Evolutionary conservation across 805 yeast genomes (phyloP), one percentile per base, ranked within the genome.

Genomic region (Kodamaea laetipori): DNA sequence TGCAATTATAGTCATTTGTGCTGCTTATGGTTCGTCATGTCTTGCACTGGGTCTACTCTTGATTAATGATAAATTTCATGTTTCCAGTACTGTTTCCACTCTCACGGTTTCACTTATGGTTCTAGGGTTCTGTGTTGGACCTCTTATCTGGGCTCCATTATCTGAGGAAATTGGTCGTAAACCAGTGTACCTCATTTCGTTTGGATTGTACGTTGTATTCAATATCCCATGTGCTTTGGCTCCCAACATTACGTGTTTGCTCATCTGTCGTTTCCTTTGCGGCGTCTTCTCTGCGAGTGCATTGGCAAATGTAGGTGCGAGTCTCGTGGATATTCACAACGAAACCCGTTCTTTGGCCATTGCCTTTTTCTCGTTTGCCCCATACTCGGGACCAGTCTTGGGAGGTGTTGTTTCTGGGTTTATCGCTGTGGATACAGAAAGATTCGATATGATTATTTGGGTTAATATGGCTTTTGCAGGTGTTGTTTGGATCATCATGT

Each of bases 391-490:
- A 40, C 97, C 97, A 1, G 95, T 87, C 28, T 66, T 89, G 37
- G 97, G 96, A 26, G 96, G 95, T 3, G 66, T 90, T 42, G 89
- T 87, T 27, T 86, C 88, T 56, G 96, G 97, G 30, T 90, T 89
- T 71, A 82, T 90, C 56, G 75, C 82, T 45, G 81, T 85, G 39
- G 78, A 82, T 47, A 76, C 92, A n/a, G 76, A 74, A 12, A 71
- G 85, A 53, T 74, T 81, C 57, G 90, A 83, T 36, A 61, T 87
- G 28, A 77, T 90, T 58, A 79, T 86, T 50, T 90, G 97, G 97
- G 90, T 88, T 44, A 90, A 89, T 61, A 79, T 90, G 87, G 95
- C 90, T 3, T 87, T 90, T 66, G 86, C 94, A 2, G 97, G 96
- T 50, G 77, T 78, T 3, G 82, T 84, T 82, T 84, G 90, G 86